Conservation (phyloP, 306 rosid species). For the Cucumis sativus region Cucumber_9930_V3 NC_026656.2:19865001-19865500, state of each 20-base stretch:
- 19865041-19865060: background rate
- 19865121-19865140: background rate
- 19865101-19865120: background rate
- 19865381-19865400: background rate
- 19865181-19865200: background rate
- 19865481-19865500: slow-evolving; percentile 84
- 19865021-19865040: slow-evolving; percentile 61
- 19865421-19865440: background rate
- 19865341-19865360: background rate
- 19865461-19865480: slow-evolving; percentile 52
- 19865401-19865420: background rate
- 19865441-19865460: background rate
- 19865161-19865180: background rate
- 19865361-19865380: background rate
- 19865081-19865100: background rate
- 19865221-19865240: background rate
- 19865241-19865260: background rate
- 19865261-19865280: background rate
- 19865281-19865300: background rate
- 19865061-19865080: background rate
- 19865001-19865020: slow-evolving; percentile 99
- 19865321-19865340: background rate
- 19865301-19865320: background rate
- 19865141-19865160: background rate
- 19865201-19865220: background rate